Evolutionary conservation across 139 green algal species (phyloP).

Genomic region (Tetraselmis striata): DNA sequence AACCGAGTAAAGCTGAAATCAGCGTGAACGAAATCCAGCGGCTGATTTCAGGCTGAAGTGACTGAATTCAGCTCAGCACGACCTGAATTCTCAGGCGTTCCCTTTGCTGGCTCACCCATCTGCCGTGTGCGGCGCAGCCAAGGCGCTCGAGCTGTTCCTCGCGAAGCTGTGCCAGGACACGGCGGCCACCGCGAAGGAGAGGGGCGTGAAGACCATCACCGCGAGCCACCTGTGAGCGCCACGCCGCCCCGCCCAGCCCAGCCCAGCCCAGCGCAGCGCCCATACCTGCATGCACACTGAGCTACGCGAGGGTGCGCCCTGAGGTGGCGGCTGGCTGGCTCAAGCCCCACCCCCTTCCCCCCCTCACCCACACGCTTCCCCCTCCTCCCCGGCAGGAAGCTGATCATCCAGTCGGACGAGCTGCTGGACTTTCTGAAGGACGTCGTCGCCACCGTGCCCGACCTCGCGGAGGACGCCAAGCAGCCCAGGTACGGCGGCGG

Average conservation of each 20-base stretch:
- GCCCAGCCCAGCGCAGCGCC: not conserved
- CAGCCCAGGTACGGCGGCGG: not conserved
- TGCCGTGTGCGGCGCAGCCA: too few species aligned
- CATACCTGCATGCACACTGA: too few species aligned
- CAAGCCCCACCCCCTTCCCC: too few species aligned
- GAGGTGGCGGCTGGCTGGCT: too few species aligned
- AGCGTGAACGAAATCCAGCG: not conserved
- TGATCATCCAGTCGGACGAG: slow-evolving; percentile 39
- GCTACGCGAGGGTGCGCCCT: not conserved
- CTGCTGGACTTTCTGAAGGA: slow-evolving; percentile 75
- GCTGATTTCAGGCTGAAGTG: not conserved
- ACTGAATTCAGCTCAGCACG: too few species aligned
- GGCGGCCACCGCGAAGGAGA: slow-evolving; percentile 39
- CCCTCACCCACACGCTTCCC: not conserved
- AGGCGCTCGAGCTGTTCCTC: slow-evolving; percentile 86
- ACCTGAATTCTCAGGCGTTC: too few species aligned
- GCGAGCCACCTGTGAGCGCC: slow-evolving; percentile 69
- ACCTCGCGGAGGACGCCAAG: slow-evolving; percentile 38
- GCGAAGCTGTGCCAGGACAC: slow-evolving; percentile 58
- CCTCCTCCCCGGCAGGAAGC: slow-evolving; percentile 35
- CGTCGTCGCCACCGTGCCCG: slow-evolving; percentile 51
- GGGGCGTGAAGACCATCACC: slow-evolving; percentile 65
- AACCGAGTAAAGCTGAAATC: not conserved
- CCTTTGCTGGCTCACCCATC: too few species aligned
- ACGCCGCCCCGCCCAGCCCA: not conserved